Evolutionary conservation across 2,329 filamentous ascomycete species (phyloP).

Genomic region (Aspergillus hortae): DNA sequence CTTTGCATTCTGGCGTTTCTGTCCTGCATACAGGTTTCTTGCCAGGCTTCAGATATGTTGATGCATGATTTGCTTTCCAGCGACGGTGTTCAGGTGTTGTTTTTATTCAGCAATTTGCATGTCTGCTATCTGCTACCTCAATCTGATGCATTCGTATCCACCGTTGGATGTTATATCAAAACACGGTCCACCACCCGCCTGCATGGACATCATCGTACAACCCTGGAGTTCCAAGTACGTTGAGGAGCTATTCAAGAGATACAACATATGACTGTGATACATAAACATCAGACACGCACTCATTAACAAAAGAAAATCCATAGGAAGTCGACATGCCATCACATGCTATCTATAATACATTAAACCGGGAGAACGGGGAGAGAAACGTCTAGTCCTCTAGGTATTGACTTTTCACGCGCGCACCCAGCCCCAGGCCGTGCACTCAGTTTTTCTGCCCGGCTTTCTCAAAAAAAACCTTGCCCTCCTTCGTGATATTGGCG

Average conservation of each 20-base stretch:
- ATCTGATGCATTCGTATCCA: too few species aligned
- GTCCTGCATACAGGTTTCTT: background rate
- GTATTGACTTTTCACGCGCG: conserved; percentile 4
- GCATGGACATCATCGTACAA: too few species aligned
- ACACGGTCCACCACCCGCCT: too few species aligned
- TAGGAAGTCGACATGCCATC: conserved; percentile 1
- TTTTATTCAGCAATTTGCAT: background rate
- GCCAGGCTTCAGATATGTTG: background rate
- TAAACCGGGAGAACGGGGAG: conserved; percentile 11
- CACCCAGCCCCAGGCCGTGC: background rate
- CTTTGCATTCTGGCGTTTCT: conserved; percentile 2
- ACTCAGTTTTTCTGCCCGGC: conserved; percentile 18
- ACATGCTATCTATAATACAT: conserved; percentile 20
- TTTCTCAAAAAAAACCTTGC: conserved; percentile 62
- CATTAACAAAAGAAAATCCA: background rate
- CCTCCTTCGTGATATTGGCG: conserved; percentile 56
- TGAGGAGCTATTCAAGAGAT: too few species aligned
- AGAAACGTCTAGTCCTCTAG: conserved; percentile 1
- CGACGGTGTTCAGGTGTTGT: conserved; percentile 19
- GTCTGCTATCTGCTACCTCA: too few species aligned
- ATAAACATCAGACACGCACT: too few species aligned
- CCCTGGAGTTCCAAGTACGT: too few species aligned
- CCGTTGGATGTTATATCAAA: too few species aligned
- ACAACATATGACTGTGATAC: too few species aligned
- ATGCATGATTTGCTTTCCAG: conserved; percentile 12